These are phyloP conservation scores for Pigoraptor vietnamica DNA, from an alignment of 78 protist genomes.

Conservation along the genomic window DNA sequence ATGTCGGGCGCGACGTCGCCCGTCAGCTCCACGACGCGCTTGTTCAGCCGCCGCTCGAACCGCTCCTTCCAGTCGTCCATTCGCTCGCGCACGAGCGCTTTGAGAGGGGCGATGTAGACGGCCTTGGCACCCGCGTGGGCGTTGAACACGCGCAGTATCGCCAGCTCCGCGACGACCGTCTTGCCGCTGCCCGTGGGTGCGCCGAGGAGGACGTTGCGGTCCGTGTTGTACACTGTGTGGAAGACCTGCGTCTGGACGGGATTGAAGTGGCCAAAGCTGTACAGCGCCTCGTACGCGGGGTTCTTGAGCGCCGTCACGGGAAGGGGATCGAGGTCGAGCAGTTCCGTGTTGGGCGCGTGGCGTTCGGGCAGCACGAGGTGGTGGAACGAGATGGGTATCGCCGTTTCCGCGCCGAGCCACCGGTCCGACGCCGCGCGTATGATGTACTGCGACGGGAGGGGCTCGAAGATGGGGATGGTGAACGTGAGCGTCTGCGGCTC, in stretches of 20 bases:
- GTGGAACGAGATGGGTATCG: conserved; percentile 60
- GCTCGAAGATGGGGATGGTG: conserved; percentile 85
- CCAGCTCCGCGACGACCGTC: conserved; percentile 97
- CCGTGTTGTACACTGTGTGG: conserved; percentile 90
- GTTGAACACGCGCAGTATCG: conserved; percentile 72
- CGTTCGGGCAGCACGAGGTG: conserved; percentile 81
- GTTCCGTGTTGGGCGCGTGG: conserved; percentile 84
- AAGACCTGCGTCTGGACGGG: conserved; percentile 97
- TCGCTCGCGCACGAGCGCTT: conserved; percentile 98
- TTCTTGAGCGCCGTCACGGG: conserved; percentile 67
- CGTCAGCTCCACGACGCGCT: conserved; percentile 89
- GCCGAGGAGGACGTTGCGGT: conserved; percentile 93
- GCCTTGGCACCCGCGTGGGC: conserved; percentile 45
- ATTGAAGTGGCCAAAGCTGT: conserved; percentile 88
- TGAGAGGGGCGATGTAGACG: conserved; percentile 99
- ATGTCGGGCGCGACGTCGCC: conserved; percentile 94
- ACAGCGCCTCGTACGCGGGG: conserved; percentile 45
- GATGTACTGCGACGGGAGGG: conserved; percentile 85
- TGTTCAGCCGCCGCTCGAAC: conserved; percentile 59
- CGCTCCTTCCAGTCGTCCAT: conserved; percentile 89
- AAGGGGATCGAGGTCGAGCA: conserved; percentile 91
- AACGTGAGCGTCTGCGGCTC: conserved; percentile 38
- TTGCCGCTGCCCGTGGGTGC: conserved; percentile 98
- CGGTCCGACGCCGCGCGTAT: conserved; percentile 78
- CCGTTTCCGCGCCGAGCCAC: conserved; percentile 85